Evolutionary conservation across 352 stramenopile genomes (phyloP).

Genomic region (Pythium dissimile): DNA sequence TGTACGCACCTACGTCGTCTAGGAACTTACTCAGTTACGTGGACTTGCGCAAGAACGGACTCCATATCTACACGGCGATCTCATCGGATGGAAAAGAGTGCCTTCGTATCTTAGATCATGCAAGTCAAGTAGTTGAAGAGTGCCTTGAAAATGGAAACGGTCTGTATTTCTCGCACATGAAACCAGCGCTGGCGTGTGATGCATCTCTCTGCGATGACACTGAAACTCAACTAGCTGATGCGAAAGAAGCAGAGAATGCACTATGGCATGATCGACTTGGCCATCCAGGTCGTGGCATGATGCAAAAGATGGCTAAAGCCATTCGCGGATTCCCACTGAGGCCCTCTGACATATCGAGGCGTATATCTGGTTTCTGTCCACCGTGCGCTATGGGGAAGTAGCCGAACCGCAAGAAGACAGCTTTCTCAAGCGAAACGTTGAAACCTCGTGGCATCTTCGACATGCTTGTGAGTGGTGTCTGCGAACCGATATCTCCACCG

Average conservation of each 20-base stretch:
- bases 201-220: too few relatives aligned
- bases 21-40: too few relatives aligned
- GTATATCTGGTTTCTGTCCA: background rate
- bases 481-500: constrained; percentile 17
- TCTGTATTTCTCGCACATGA: too few relatives aligned
- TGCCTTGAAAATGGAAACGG: too few relatives aligned
- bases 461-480: constrained; percentile 12
- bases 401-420: constrained; percentile 6
- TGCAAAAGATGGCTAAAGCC: constrained; percentile 4
- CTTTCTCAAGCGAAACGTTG: background rate
- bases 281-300: constrained; percentile 4
- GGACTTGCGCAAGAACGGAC: too few relatives aligned
- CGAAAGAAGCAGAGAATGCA: background rate
- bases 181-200: too few relatives aligned
- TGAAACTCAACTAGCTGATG: too few relatives aligned
- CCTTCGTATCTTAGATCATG: too few relatives aligned
- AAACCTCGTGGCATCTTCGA: constrained; percentile 7
- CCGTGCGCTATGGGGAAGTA: constrained; percentile 13
- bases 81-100: too few relatives aligned
- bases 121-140: too few relatives aligned
- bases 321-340: constrained; percentile 1
- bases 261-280: constrained; percentile 6
- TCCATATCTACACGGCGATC: too few relatives aligned
- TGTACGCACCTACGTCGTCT: too few relatives aligned
- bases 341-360: background rate